Conservation (phyloP, 2,329 filamentous ascomycete species). For the Ophiostoma populinum region DNA sequence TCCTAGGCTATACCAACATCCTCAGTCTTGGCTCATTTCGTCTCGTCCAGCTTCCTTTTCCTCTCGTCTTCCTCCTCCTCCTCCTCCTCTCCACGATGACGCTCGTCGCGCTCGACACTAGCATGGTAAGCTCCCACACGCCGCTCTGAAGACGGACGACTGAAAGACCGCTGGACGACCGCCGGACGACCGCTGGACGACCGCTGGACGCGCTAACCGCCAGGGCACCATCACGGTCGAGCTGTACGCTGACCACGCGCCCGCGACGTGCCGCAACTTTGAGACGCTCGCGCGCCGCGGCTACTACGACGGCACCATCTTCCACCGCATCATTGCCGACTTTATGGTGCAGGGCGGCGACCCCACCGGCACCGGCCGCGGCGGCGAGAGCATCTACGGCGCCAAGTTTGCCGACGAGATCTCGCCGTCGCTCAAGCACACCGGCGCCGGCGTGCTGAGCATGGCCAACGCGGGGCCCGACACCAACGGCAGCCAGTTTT, state of each 20-base stretch:
- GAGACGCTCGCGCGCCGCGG: conserved; percentile 57
- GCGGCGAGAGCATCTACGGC: conserved; percentile 78
- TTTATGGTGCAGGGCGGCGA: conserved; percentile 97
- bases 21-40: no score
- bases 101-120: conserved; percentile 66
- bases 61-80: no score
- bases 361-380: conserved; percentile 81
- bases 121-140: conserved; percentile 59
- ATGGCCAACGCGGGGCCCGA: conserved; percentile 94
- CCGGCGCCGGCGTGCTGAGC: conserved; percentile 78
- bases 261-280: conserved; percentile 83
- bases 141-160: no score
- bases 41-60: no score
- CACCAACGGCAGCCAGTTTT: conserved; percentile 92
- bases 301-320: conserved; percentile 74
- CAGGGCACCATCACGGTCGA: conserved; percentile 75
- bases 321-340: conserved; percentile 87
- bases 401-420: conserved; percentile 94
- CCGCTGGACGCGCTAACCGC: no score
- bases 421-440: conserved; percentile 53
- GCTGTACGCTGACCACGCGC: conserved; percentile 78
- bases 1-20: no score
- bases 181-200: no score
- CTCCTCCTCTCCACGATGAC: conserved; percentile 56
- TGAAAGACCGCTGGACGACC: no score